These are phyloP conservation scores for Calonectria multiphialidica DNA, from an alignment of 2,329 filamentous ascomycete genomes.

Conservation along the genomic window DNA sequence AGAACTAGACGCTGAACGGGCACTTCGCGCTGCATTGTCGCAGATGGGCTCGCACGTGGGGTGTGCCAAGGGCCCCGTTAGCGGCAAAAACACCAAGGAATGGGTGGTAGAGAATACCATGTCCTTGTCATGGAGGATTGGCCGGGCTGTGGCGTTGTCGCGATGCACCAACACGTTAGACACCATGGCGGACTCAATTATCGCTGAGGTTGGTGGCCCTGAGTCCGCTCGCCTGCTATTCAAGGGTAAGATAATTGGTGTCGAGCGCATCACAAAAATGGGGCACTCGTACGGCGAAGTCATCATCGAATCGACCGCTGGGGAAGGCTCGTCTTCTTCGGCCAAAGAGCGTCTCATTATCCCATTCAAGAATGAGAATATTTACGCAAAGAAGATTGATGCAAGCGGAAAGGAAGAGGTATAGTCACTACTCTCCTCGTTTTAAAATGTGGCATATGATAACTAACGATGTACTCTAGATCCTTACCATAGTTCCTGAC, in stretches of 20 bases:
- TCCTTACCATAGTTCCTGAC: slow-evolving; percentile 68
- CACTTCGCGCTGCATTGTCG: slow-evolving; percentile 17
- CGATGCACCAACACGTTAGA: slow-evolving; percentile 48
- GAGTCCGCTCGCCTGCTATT: slow-evolving; percentile 39
- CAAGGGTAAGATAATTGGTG: slow-evolving; percentile 42
- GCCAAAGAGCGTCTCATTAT: slow-evolving; percentile 55
- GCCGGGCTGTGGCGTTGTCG: slow-evolving; percentile 54
- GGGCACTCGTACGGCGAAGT: slow-evolving; percentile 57
- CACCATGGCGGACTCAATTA: slow-evolving; percentile 51
- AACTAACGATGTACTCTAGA: neutral
- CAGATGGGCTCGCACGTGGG: slow-evolving; percentile 50
- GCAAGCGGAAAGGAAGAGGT: slow-evolving; percentile 37
- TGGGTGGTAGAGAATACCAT: slow-evolving; percentile 51
- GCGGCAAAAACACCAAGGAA: slow-evolving; percentile 45
- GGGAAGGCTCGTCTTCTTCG: slow-evolving; percentile 31
- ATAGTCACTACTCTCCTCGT: neutral
- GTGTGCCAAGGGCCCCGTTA: slow-evolving; percentile 48
- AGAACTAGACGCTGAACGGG: slow-evolving; percentile 39
- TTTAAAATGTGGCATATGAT: neutral
- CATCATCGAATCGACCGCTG: slow-evolving; percentile 50
- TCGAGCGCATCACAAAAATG: slow-evolving; percentile 57
- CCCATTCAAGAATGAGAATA: slow-evolving; percentile 70
- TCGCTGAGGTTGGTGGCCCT: slow-evolving; percentile 54
- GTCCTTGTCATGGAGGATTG: slow-evolving; percentile 59
- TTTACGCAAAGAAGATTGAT: slow-evolving; percentile 51